Percentiles rank a stretch among this genome's conserved stretches.
phyloP scores from a whole-genome alignment of 2,329 filamentous ascomycete species.

The Paracorniculantispora psalliotae region DNA sequence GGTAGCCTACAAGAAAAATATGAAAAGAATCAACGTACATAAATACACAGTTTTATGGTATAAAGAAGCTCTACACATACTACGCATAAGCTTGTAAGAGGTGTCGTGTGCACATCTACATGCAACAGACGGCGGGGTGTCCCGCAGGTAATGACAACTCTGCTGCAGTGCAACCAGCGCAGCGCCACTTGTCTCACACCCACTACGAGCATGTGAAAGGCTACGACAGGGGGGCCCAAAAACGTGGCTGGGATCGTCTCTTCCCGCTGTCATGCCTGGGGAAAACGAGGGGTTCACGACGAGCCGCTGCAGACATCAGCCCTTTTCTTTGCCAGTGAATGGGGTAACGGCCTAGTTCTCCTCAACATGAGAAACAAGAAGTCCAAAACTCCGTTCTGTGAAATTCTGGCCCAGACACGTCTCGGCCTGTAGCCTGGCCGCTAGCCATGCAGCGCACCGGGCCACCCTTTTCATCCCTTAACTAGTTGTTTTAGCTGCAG shows the following conservation, averaged over 20 bases:
- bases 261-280: neutral
- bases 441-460: neutral
- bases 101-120: neutral
- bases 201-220: slow-evolving; percentile 6
- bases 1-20: too few relatives aligned
- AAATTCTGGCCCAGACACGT: neutral
- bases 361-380: neutral
- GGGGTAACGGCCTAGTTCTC: too few relatives aligned
- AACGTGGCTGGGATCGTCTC: slow-evolving; percentile 9
- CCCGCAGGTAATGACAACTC: neutral
- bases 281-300: neutral
- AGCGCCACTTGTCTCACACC: neutral
- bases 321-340: too few relatives aligned
- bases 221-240: neutral
- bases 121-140: neutral
- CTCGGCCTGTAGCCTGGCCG: neutral
- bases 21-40: too few relatives aligned
- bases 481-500: neutral
- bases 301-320: neutral
- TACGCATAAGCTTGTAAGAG: too few relatives aligned
- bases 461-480: neutral
- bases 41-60: too few relatives aligned
- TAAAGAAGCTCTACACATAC: too few relatives aligned
- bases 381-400: neutral
- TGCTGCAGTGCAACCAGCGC: neutral